Evolutionary conservation across 2,329 filamentous ascomycete species (phyloP), one percentile per base, ranked within the genome.

Genomic region (Fusarium agapanthi): DNA sequence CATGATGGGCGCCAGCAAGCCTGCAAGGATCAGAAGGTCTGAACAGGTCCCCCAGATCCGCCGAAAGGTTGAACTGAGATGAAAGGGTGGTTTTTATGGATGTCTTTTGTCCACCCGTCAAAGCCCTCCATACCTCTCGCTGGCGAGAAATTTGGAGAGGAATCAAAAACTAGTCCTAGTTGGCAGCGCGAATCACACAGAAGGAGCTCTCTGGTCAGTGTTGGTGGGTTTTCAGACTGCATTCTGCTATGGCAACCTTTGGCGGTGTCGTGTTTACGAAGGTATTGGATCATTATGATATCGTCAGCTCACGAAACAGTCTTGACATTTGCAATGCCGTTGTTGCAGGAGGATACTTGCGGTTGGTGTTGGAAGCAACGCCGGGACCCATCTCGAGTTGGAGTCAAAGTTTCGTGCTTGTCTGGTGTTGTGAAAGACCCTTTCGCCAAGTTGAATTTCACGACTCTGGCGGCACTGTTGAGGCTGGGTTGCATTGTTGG

Each of bases 101-200:
- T 91, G 94, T 95, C 84, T 90, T 97, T 98, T 97, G 93, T 92
- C 88, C 93, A 93, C 88, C 91, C 86, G 85, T 79, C 79, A 84
- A 85, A 83, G 90, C 92, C 92, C 90, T 91, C 89, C 89, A 82
- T 80, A 26, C 77, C 80, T 77, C 78, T 80, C 79, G 76, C 61
- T 55, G 76, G 60, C 50, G 70, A 75, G 77, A 78, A 38, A 71
- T 80, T 78, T 78, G 90, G 90, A 90, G 92, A 91, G 93, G 92
- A 95, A 92, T 86, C 92, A 97, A 97, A 98, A 95, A 96, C 93
- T 85, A 90, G 92, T 97, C 94, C 91, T 87, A 82, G 92, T 93
- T 91, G 93, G 91, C 89, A 91, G 89, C 93, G 94, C 92, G 88
- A 86, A 80, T 89, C 93, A 91, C 79, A 94, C 91, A 87, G 93